These are phyloP conservation scores for Nadsonia starkeyi-henricii DNA, from an alignment of 1,139 yeast genomes.

Conservation along the genomic window DNA sequence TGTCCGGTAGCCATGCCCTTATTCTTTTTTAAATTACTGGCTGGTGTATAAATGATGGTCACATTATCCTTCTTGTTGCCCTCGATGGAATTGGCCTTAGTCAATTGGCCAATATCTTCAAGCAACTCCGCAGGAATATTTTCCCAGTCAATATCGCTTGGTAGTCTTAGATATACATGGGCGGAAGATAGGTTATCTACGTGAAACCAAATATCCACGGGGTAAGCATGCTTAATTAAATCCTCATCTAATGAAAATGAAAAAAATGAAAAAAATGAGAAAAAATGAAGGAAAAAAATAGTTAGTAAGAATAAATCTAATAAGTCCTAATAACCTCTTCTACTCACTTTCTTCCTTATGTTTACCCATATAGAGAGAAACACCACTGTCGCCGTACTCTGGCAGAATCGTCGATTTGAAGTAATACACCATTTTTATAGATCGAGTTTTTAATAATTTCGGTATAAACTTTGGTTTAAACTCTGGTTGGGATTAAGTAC, in stretches of 20 bases:
- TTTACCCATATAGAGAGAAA: constrained; percentile 53
- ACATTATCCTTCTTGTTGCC: constrained; percentile 63
- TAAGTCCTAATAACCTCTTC: neutral
- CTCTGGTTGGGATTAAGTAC: no score
- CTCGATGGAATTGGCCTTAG: constrained; percentile 69
- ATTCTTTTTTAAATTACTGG: constrained; percentile 55
- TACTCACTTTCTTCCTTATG: constrained; percentile 50
- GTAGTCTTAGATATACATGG: constrained; percentile 57
- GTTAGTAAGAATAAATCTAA: no score
- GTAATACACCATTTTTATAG: constrained; percentile 40
- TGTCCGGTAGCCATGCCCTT: constrained; percentile 78
- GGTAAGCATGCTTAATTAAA: constrained; percentile 54
- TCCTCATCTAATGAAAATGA: constrained; percentile 34
- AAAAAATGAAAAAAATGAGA: neutral
- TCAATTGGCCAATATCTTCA: constrained; percentile 55
- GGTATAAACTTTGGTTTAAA: no score
- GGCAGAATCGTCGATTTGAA: constrained; percentile 34
- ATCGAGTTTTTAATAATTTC: no score
- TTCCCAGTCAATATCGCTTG: constrained; percentile 32
- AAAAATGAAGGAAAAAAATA: neutral
- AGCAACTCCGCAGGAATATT: constrained; percentile 39
- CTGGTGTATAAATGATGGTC: constrained; percentile 64
- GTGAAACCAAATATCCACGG: constrained; percentile 66
- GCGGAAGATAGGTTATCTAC: constrained; percentile 72
- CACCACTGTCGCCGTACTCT: constrained; percentile 19